A percentile compares a stretch with the other conserved stretches of the same genome.
These are phyloP conservation scores for Arthonia radiata DNA, from an alignment of 495 filamentous ascomycete species.

Conservation along the genomic window DNA sequence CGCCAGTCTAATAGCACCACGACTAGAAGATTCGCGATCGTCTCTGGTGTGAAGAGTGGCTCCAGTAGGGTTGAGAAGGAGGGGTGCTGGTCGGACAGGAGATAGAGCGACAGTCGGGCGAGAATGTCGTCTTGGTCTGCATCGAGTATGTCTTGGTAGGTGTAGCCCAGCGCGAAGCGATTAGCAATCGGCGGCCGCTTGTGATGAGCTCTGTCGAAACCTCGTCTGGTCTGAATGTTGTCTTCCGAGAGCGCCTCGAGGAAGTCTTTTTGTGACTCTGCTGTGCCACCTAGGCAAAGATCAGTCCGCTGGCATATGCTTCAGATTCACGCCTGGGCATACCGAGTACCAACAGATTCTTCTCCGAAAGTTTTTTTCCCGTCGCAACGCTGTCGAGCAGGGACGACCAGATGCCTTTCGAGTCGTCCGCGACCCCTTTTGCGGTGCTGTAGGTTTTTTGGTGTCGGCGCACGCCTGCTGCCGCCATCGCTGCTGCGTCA, in stretches of 20 bases:
- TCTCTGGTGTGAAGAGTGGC: slow-evolving; percentile 64
- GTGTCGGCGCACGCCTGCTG: too few species aligned
- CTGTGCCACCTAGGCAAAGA: slow-evolving; percentile 41
- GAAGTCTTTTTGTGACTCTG: slow-evolving; percentile 74
- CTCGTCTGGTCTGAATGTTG: slow-evolving; percentile 23
- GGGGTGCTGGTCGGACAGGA: slow-evolving; percentile 58
- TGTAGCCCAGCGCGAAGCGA: slow-evolving; percentile 80
- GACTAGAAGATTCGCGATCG: slow-evolving; percentile 66
- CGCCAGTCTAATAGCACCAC: slow-evolving; percentile 83
- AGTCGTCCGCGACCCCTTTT: too few species aligned
- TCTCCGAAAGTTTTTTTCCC: slow-evolving; percentile 76
- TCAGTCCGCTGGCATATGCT: slow-evolving; percentile 4
- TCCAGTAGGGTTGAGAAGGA: slow-evolving; percentile 64
- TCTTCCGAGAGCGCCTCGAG: slow-evolving; percentile 54
- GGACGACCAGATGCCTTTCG: slow-evolving; percentile 82
- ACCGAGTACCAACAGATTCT: slow-evolving; percentile 75
- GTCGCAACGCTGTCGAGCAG: slow-evolving; percentile 80
- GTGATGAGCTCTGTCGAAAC: slow-evolving; percentile 23
- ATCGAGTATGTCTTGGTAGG: slow-evolving; percentile 85
- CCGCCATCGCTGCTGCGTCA: too few species aligned
- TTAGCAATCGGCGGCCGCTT: slow-evolving; percentile 61
- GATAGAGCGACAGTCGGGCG: slow-evolving; percentile 74
- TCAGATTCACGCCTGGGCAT: slow-evolving; percentile 8
- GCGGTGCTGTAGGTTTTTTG: too few species aligned
- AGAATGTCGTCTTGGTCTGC: slow-evolving; percentile 88